Evolutionary conservation across 306 rosid species (phyloP).

Genomic region (Vigna nakashimae): DNA sequence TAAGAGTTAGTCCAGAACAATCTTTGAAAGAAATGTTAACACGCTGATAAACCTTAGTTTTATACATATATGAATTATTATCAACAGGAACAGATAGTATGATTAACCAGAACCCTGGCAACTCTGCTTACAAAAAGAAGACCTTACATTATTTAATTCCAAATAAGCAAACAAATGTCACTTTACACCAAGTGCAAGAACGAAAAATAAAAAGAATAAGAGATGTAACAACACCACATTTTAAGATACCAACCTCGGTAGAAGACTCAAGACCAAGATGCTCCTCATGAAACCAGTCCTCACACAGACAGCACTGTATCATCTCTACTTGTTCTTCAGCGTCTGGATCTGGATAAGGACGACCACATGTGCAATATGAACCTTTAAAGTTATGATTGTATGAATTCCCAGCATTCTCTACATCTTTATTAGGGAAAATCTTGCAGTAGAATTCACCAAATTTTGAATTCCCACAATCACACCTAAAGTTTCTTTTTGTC

Average conservation of each 20-base stretch:
- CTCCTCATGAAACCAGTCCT: constrained; percentile 99
- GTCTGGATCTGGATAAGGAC: constrained; percentile 95
- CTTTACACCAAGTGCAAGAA: neutral
- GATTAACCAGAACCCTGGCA: constrained; percentile 22
- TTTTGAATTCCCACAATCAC: constrained; percentile 98
- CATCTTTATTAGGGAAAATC: constrained; percentile 77
- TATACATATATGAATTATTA: neutral
- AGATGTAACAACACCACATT: constrained; percentile 14
- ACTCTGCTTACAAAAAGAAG: constrained; percentile 5
- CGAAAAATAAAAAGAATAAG: constrained; percentile 14
- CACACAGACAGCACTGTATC: constrained; percentile 96
- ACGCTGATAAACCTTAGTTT: constrained; percentile 2
- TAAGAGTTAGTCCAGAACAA: neutral
- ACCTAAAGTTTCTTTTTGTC: constrained; percentile 94
- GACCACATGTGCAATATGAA: constrained; percentile 87
- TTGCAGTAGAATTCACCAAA: constrained; percentile 91
- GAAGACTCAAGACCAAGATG: constrained; percentile 84
- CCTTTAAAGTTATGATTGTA: constrained; percentile 97
- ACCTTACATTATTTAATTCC: neutral
- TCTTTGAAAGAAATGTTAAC: neutral
- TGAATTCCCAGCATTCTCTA: constrained; percentile 71
- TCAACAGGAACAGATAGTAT: constrained; percentile 13
- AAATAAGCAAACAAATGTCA: constrained; percentile 19
- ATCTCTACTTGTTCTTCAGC: constrained; percentile 92
- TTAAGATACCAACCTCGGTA: constrained; percentile 74